phyloP scores from a whole-genome alignment of 768 basidiomycete species.

The Trametes cubensis region DNA sequence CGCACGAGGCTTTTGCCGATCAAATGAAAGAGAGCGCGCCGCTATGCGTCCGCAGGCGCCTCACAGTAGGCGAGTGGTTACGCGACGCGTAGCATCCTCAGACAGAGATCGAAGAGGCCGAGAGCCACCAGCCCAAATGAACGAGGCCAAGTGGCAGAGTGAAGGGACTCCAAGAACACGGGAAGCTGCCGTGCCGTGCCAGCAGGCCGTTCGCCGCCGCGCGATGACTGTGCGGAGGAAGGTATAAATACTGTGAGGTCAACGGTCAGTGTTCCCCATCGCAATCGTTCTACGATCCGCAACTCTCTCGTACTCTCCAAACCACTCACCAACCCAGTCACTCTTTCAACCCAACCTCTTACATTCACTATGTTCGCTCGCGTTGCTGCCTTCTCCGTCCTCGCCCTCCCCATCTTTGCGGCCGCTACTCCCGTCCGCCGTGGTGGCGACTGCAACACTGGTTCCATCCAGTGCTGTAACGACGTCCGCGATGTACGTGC shows the following conservation, averaged over 20 bases:
- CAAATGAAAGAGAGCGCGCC: conserved; percentile 12
- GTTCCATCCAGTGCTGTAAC: conserved; percentile 23
- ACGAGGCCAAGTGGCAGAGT: conserved; percentile 1
- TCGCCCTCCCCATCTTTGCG: conserved; percentile 22
- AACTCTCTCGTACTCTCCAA: conserved; percentile 2
- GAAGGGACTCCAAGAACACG: neutral
- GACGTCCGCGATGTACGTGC: conserved; percentile 14
- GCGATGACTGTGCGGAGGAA: neutral
- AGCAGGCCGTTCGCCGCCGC: neutral
- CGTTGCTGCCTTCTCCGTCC: conserved; percentile 18
- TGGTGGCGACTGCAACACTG: conserved; percentile 23
- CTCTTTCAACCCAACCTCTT: conserved; percentile 15
- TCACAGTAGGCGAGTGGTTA: conserved; percentile 5
- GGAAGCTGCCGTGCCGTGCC: neutral
- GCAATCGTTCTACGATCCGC: conserved; percentile 16
- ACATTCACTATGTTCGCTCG: conserved; percentile 24
- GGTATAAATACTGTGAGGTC: conserved; percentile 8
- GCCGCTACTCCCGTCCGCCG: conserved; percentile 20
- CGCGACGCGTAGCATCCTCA: conserved; percentile 12
- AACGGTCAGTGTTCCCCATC: conserved; percentile 2
- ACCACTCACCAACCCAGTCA: conserved; percentile 19
- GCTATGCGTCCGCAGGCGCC: conserved; percentile 1
- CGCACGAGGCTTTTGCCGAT: conserved; percentile 9
- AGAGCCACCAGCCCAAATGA: neutral
- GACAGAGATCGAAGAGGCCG: conserved; percentile 4